Evolutionary conservation across 2,329 filamentous ascomycete species (phyloP).

Genomic region (Alternaria gansuensis): DNA sequence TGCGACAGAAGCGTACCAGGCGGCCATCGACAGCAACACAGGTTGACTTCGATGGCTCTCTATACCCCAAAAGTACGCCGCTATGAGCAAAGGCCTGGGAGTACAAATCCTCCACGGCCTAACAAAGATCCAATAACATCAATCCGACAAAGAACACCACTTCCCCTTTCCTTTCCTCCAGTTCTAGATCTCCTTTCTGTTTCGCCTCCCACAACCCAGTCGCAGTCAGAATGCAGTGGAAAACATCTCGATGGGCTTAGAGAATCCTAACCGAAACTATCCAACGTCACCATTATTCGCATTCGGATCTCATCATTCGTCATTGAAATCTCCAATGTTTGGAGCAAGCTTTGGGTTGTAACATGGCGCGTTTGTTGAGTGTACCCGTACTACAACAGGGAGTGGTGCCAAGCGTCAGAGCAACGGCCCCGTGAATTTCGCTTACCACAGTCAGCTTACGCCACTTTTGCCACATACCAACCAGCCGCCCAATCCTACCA

Average conservation of each 20-base stretch:
- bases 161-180: not conserved
- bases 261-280: conserved; percentile 7
- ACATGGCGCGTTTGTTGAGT: conserved; percentile 16
- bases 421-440: conserved; percentile 27
- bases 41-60: conserved; percentile 20
- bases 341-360: not conserved
- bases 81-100: conserved; percentile 14
- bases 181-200: conserved; percentile 4
- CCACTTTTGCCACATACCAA: conserved; percentile 14
- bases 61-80: conserved; percentile 30
- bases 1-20: conserved; percentile 19
- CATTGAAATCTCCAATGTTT: conserved; percentile 16
- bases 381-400: conserved; percentile 10
- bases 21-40: conserved; percentile 18
- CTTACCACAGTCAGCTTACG: conserved; percentile 13
- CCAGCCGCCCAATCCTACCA: conserved; percentile 13
- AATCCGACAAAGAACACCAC: conserved; percentile 4
- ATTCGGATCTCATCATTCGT: conserved; percentile 3
- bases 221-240: not conserved
- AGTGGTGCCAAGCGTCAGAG: conserved; percentile 25
- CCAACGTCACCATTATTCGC: conserved; percentile 14
- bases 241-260: conserved; percentile 12
- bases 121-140: conserved; percentile 12
- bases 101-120: not conserved
- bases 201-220: conserved; percentile 1